phyloP scores from a whole-genome alignment of 768 basidiomycete genomes.

The Lepiota venenata region DNA sequence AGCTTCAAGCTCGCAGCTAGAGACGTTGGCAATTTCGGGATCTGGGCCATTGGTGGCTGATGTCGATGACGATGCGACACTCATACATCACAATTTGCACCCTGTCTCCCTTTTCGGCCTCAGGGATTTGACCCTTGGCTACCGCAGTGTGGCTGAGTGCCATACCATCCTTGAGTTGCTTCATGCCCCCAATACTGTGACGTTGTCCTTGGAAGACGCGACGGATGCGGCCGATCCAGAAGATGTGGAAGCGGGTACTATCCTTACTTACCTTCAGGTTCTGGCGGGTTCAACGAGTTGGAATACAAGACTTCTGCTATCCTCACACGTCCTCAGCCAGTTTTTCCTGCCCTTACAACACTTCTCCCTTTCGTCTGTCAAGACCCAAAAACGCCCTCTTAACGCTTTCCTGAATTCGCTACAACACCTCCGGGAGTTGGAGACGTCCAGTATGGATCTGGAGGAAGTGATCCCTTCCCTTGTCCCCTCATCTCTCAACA shows the following conservation, averaged over 20 bases:
- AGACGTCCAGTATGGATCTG: constrained; percentile 8
- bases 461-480: constrained; percentile 12
- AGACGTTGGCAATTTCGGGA: constrained; percentile 41
- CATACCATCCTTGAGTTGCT: constrained; percentile 36
- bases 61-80: constrained; percentile 18
- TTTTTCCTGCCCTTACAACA: constrained; percentile 3
- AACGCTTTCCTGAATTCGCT: constrained; percentile 12
- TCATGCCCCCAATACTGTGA: constrained; percentile 33
- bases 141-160: constrained; percentile 36
- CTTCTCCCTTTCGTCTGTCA: constrained; percentile 8
- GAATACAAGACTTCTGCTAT: constrained; percentile 13
- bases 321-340: constrained; percentile 7
- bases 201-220: constrained; percentile 42
- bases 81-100: constrained; percentile 18
- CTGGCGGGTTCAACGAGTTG: constrained; percentile 24
- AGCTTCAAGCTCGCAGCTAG: constrained; percentile 33
- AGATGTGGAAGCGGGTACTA: constrained; percentile 35
- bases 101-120: constrained; percentile 36
- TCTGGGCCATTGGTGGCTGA: constrained; percentile 39
- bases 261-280: constrained; percentile 36
- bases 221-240: constrained; percentile 37
- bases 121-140: constrained; percentile 38
- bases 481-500: constrained; percentile 16
- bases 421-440: constrained; percentile 6
- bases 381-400: constrained; percentile 13